phyloP scores from a whole-genome alignment of 768 basidiomycete species.

The Hemileccinum rubropunctum region DNA sequence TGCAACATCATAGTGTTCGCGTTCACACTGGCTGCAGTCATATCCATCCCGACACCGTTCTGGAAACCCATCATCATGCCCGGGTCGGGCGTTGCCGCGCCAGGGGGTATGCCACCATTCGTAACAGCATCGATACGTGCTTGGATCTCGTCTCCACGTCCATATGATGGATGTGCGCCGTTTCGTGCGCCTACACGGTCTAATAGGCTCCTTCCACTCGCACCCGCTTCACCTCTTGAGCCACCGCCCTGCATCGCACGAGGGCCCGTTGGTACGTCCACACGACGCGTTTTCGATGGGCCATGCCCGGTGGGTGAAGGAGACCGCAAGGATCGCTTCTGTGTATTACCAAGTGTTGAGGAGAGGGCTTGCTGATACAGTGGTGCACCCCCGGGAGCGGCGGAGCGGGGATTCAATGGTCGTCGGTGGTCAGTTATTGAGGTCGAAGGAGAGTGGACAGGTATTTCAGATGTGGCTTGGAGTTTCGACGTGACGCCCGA shows the following conservation, averaged over 20 bases:
- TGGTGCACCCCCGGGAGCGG: constrained; percentile 31
- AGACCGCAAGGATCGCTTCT: constrained; percentile 70
- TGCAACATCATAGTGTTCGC: constrained; percentile 72
- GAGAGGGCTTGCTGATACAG: constrained; percentile 76
- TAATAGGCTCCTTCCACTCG: constrained; percentile 60
- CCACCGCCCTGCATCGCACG: constrained; percentile 63
- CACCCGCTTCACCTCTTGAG: constrained; percentile 19
- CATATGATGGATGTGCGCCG: constrained; percentile 29
- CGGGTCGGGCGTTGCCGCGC: constrained; percentile 23
- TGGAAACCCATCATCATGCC: constrained; percentile 44
- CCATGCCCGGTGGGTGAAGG: constrained; percentile 59
- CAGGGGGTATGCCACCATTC: constrained; percentile 44
- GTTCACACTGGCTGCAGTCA: constrained; percentile 51
- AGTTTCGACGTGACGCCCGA: constrained; percentile 25
- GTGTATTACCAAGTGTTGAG: constrained; percentile 49
- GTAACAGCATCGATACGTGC: constrained; percentile 79
- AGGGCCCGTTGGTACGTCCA: constrained; percentile 80
- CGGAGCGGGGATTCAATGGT: constrained; percentile 46
- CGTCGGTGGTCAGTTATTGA: constrained; percentile 27
- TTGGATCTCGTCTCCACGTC: constrained; percentile 67
- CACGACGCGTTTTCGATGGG: constrained; percentile 69
- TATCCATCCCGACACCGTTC: constrained; percentile 45
- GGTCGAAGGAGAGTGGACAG: constrained; percentile 19
- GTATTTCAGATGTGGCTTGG: constrained; percentile 29
- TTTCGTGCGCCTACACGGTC: constrained; percentile 74